Percentiles rank a stretch among this genome's conserved stretches.
Conservation (phyloP, 345 rosid genomes). For the Dipteronia sinensis region DNA sequence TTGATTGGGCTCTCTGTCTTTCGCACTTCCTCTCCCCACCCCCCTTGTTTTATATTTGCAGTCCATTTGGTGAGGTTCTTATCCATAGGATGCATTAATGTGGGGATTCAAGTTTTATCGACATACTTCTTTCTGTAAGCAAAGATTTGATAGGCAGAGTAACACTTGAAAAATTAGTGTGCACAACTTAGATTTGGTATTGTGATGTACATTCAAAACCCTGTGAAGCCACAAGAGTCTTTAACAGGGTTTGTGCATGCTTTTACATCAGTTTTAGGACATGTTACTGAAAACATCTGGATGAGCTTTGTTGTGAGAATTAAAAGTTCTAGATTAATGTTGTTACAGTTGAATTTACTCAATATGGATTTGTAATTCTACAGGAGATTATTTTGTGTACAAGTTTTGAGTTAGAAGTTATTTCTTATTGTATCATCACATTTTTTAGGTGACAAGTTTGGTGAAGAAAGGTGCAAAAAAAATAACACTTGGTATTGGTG, state of each 20-base stretch:
- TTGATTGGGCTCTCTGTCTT: background rate
- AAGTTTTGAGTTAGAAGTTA: background rate
- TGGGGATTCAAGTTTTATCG: background rate
- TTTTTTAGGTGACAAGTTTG: conserved; percentile 84
- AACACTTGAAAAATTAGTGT: background rate
- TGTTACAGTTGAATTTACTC: background rate
- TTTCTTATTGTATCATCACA: background rate
- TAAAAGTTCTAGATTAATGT: background rate
- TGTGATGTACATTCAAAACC: background rate
- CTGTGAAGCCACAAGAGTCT: conserved; percentile 1
- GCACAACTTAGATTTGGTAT: background rate
- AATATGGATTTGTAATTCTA: background rate
- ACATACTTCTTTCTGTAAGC: background rate
- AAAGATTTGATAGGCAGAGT: background rate
- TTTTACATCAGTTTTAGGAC: background rate
- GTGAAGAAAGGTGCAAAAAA: conserved; percentile 95
- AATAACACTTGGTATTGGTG: conserved; percentile 98
- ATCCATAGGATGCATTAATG: background rate
- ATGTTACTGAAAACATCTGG: background rate
- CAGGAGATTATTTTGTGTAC: background rate
- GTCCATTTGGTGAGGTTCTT: background rate
- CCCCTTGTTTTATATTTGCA: background rate
- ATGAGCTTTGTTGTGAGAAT: background rate
- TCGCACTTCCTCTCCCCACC: background rate
- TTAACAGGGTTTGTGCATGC: background rate